Percentiles rank a stretch among this genome's conserved stretches.
phyloP scores from a whole-genome alignment of 495 filamentous ascomycete genomes.

The Peziza echinospora region DNA sequence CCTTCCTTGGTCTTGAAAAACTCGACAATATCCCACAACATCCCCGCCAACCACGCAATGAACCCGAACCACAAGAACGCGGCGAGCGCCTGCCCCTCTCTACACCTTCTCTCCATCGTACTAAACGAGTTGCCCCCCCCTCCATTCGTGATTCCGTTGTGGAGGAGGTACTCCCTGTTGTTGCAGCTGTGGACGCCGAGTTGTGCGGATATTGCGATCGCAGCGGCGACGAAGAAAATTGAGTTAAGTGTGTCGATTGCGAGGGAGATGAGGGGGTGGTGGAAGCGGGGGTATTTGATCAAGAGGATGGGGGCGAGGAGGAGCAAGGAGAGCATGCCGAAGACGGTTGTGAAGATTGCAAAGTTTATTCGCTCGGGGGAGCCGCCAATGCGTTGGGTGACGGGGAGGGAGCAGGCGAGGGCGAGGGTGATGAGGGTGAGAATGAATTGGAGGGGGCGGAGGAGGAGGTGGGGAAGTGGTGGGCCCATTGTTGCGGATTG shows the following conservation, averaged over 20 bases:
- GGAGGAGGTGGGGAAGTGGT: not conserved
- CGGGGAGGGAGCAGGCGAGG: constrained; percentile 12
- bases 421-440: constrained; percentile 10
- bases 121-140: constrained; percentile 11
- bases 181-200: constrained; percentile 7
- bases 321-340: constrained; percentile 7
- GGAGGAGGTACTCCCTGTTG: constrained; percentile 2
- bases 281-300: not conserved
- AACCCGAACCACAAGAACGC: constrained; percentile 18
- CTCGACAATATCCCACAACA: constrained; percentile 6
- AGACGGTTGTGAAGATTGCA: constrained; percentile 12
- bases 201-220: constrained; percentile 15
- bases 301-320: constrained; percentile 13
- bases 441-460: constrained; percentile 1
- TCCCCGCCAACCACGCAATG: constrained; percentile 9
- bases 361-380: constrained; percentile 17
- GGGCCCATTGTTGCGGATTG: no score
- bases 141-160: constrained; percentile 14
- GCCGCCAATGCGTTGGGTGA: constrained; percentile 14
- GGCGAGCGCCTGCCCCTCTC: constrained; percentile 17
- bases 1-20: not conserved
- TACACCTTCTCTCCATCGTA: constrained; percentile 5
- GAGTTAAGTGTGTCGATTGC: constrained; percentile 10
- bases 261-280: constrained; percentile 4
- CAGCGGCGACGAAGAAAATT: constrained; percentile 14